Base-by-base conservation (phyloP, 306 rosid species). In the Inga laurina region DNA sequence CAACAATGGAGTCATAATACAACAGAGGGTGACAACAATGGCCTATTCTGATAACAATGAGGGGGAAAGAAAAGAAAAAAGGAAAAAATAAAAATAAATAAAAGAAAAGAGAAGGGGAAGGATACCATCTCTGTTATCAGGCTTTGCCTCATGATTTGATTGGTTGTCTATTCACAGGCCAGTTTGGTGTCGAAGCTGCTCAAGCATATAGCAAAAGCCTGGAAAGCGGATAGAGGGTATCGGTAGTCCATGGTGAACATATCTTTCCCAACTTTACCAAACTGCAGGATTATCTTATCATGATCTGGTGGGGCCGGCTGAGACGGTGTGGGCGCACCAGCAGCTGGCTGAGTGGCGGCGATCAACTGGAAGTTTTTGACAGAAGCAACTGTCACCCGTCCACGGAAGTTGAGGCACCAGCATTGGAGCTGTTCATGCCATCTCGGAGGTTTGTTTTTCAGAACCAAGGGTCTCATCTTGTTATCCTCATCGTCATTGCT, bases 231-330 rank as follows among this genome's bases (percentile, higher is more conserved):
- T 74, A 94, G 75, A 18, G 98, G 98, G 74, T 91, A 92, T 15
- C 95, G 86, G 46, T 92, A 94, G 89, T 94, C 97, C 98, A 94
- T 94, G 52, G 98, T 94, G 88, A 94, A 94, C 97, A 91, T 90
- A 22, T 93, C 97, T 69, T 91, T 93, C 41, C 93, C 94, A 4
- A 93, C 97, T 86, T 93, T 93, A 61, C 97, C 97, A 46, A 93
- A 93, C 87, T 93, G 97, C 82, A 93, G 89, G 76, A 93, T 92
- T 44, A 91, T 90, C 90, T 91, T 93, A 54, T 93, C 97, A 13
- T 88, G 91, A 41, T 93, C 97, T 0, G 86, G 84, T 7, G 94
- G 97, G 7, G 92, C 88, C 1, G 94, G 93, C 84, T 93, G 97
- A 69, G 92, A 90, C 3, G 91, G 94, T 18, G 92, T 83, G 3